Percentiles rank a stretch among this genome's conserved stretches.
These are phyloP conservation scores for Jamesozyma jinghongensis DNA, from an alignment of 805 yeast genomes.

Conservation along the genomic window DNA sequence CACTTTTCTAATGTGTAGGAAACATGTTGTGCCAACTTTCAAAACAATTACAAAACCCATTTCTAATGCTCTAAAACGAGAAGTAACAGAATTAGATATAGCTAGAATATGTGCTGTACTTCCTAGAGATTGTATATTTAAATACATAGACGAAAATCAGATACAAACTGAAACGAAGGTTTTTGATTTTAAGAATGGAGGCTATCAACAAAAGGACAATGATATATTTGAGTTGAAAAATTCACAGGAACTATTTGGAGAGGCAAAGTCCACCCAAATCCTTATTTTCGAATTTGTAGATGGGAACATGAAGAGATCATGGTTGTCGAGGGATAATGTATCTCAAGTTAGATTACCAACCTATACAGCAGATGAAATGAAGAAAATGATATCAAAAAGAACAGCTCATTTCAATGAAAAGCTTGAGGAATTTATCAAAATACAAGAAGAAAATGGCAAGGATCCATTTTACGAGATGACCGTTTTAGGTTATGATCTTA, in stretches of 20 bases:
- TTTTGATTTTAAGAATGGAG: conserved; percentile 34
- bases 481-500: conserved; percentile 25
- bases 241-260: conserved; percentile 26
- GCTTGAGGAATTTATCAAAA: conserved; percentile 30
- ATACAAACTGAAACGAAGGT: conserved; percentile 33
- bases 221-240: conserved; percentile 44
- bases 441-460: conserved; percentile 20
- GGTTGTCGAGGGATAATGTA: conserved; percentile 32
- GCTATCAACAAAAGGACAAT: conserved; percentile 47
- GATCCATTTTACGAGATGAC: conserved; percentile 38
- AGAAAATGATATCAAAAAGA: conserved; percentile 50
- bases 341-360: conserved; percentile 42
- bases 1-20: conserved; percentile 53
- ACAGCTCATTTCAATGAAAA: conserved; percentile 42
- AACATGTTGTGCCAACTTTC: conserved; percentile 51
- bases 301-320: conserved; percentile 44
- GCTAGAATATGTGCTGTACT: conserved; percentile 53
- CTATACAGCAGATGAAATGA: conserved; percentile 48
- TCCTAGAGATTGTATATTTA: conserved; percentile 62
- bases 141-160: conserved; percentile 74
- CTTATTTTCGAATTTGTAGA: conserved; percentile 73
- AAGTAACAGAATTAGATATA: conserved; percentile 43
- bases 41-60: conserved; percentile 45
- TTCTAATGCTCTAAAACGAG: conserved; percentile 39
- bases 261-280: conserved; percentile 39